phyloP scores from a whole-genome alignment of 129 eudicot species.

The Cynara cardunculus region DNA sequence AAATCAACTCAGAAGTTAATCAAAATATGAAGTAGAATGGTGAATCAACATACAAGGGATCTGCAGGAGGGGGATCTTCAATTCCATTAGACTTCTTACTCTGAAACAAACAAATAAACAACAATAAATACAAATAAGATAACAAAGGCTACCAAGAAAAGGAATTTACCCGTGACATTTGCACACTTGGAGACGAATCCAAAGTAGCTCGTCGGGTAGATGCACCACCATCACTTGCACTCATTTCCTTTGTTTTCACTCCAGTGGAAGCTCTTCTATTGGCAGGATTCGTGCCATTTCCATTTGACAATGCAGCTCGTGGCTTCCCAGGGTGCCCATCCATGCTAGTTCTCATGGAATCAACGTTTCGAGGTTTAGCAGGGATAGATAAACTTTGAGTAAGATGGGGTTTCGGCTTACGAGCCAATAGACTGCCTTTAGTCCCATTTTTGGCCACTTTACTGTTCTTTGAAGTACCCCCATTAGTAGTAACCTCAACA shows the following conservation, averaged over 20 bases:
- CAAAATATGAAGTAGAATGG: constrained; percentile 1
- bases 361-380: constrained; percentile 36
- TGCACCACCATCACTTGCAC: constrained; percentile 7
- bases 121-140: neutral
- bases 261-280: constrained; percentile 42
- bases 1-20: neutral
- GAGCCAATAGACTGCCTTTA: constrained; percentile 25
- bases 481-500: constrained; percentile 19
- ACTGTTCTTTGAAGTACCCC: constrained; percentile 35
- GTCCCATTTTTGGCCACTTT: constrained; percentile 38
- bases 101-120: constrained; percentile 38
- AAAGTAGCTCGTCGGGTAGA: constrained; percentile 36
- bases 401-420: constrained; percentile 40
- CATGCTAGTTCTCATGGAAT: constrained; percentile 50
- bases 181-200: constrained; percentile 33
- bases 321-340: constrained; percentile 55
- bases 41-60: constrained; percentile 51
- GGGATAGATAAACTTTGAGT: constrained; percentile 76
- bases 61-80: constrained; percentile 37
- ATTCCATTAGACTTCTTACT: constrained; percentile 45
- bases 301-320: constrained; percentile 32
- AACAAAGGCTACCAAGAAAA: constrained; percentile 6
- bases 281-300: constrained; percentile 31
- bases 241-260: constrained; percentile 40
- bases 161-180: constrained; percentile 41